Conservation (phyloP, 2,329 filamentous ascomycete genomes). For the Botrytis medusae region DNA sequence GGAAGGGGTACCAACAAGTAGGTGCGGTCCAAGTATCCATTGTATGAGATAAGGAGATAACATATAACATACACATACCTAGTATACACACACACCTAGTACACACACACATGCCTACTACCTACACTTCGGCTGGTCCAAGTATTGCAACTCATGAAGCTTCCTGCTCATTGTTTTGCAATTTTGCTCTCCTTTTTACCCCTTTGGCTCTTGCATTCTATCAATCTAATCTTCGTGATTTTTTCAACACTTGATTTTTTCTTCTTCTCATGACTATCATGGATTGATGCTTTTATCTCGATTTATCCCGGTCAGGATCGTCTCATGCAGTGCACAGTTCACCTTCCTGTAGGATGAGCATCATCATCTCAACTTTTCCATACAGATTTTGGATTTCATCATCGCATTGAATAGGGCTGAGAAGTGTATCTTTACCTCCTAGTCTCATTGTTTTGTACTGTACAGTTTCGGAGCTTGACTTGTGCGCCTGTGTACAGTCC, state of each 20-base stretch:
- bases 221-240: neutral
- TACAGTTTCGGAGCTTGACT: neutral
- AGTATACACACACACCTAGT: neutral
- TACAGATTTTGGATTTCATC: neutral
- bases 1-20: neutral
- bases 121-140: neutral
- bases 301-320: neutral
- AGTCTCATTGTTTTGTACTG: neutral
- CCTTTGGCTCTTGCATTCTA: neutral
- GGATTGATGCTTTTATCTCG: neutral
- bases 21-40: neutral
- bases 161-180: neutral
- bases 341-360: conserved; percentile 11
- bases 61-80: neutral
- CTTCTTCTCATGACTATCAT: neutral
- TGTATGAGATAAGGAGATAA: neutral
- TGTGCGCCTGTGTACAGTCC: neutral
- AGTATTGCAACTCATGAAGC: neutral
- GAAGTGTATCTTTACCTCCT: conserved; percentile 13
- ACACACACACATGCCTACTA: neutral
- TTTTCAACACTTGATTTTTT: neutral
- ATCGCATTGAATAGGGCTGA: conserved; percentile 13
- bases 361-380: conserved; percentile 13
- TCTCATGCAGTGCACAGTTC: conserved; percentile 18
- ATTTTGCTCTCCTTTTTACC: neutral